Percentiles rank a stretch among this genome's conserved stretches.
Conservation (phyloP, 2,329 filamentous ascomycete species). For the Chaetothyriales sp. region DNA sequence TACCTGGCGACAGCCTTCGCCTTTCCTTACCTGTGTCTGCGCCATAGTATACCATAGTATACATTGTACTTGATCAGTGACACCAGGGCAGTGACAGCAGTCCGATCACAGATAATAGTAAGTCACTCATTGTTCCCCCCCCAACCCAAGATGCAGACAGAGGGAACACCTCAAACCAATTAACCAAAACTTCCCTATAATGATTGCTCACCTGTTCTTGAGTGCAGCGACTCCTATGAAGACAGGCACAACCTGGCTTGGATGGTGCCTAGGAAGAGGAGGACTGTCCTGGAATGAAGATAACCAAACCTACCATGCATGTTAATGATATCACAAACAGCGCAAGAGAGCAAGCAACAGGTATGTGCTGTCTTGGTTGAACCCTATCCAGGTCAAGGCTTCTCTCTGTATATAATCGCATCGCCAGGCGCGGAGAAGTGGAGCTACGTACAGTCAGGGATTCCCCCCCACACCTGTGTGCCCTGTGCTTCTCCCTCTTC, state of each 20-base stretch:
- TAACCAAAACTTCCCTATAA: not conserved
- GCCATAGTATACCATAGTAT: too few relatives aligned
- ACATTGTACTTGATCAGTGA: not conserved
- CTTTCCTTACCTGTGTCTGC: not conserved
- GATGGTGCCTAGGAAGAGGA: not conserved
- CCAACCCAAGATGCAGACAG: not conserved
- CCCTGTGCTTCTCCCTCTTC: not conserved
- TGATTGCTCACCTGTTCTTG: not conserved
- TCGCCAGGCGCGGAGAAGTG: not conserved
- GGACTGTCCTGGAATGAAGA: not conserved
- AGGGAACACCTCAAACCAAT: not conserved
- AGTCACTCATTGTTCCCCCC: not conserved
- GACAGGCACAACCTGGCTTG: not conserved
- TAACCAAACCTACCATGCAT: not conserved
- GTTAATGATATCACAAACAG: not conserved
- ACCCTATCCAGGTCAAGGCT: not conserved
- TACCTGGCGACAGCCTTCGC: not conserved
- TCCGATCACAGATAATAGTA: not conserved
- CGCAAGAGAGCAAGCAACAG: not conserved
- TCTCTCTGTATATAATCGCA: not conserved
- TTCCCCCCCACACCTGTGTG: not conserved
- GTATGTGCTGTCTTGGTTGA: not conserved
- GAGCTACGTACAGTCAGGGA: not conserved
- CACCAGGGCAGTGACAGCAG: not conserved
- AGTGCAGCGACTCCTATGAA: too few relatives aligned